Evolutionary conservation across 805 yeast genomes (phyloP), one percentile per base, ranked within the genome.

Genomic region (Monosporozyma aquatica): DNA sequence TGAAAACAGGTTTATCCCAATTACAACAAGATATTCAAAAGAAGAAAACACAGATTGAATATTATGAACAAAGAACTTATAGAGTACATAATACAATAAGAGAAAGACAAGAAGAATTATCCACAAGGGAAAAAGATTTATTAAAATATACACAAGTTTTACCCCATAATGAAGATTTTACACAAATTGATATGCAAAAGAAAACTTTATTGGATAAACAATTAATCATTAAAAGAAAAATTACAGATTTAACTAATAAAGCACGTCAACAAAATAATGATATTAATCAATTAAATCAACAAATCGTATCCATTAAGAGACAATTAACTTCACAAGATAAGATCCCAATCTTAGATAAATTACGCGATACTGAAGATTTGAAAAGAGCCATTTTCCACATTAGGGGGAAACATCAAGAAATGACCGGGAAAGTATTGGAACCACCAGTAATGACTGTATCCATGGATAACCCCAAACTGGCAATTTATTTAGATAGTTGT

Each of bases 381-480:
- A 50, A 54, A 38, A 49, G 55, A 28, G 63, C 71, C 40, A 63
- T 57, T 30, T 43, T 41, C 15, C 64, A 37, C 48, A 54, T 60
- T 20, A 56, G 72, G 33, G 47, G 58, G 34, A 65, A 61, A 14
- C 72, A 48, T 4, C 51, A 51, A 5, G 72, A 51, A 9, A 66
- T 78, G 39, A 54, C 61, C 37, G 62, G 62, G 1, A 58, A 61
- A 10, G 75, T 83, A 42, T 75, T 68, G 44, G 94, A 83, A 53
- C 94, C 95, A 1, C 89, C 97, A 0, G 61, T 80, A 7, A 65
- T 87, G 22, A 69, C 82, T 0, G 69, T 90, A 18, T 68, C 74
- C 4, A 74, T 80, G 0, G 68, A 66, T 1, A 73, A 78, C 44
- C 57, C 62, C 8, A 50, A 58, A 8, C 72, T 70, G 51, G 80